Conservation (phyloP, 202 grass and related monocot genomes). For the Cymbopogon flexuosus region DNA sequence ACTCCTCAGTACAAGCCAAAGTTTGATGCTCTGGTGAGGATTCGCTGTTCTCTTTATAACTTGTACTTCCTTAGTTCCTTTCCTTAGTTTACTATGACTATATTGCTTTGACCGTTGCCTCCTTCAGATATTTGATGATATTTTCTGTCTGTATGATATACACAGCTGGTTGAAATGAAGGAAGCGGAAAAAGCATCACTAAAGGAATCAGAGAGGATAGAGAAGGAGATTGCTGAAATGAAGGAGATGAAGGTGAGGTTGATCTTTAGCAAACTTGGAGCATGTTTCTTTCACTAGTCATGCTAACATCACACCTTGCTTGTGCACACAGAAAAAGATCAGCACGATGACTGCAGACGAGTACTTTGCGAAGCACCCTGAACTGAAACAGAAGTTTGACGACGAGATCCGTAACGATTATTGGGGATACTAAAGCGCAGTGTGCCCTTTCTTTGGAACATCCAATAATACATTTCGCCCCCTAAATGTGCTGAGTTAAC, state of each 20-base stretch:
- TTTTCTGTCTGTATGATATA: background rate
- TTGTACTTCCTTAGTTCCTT: background rate
- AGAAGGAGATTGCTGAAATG: conserved; percentile 85
- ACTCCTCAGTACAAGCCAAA: conserved; percentile 88
- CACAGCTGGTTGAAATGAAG: conserved; percentile 65
- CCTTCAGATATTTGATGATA: conserved; percentile 3
- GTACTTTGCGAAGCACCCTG: conserved; percentile 85
- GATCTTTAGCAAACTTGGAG: background rate
- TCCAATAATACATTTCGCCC: conserved; percentile 30
- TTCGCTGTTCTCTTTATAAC: background rate
- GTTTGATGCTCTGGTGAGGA: conserved; percentile 75
- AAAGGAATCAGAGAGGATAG: conserved; percentile 60
- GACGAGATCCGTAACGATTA: conserved; percentile 77
- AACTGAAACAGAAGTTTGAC: conserved; percentile 85
- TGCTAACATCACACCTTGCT: conserved; percentile 13
- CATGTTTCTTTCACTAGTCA: background rate
- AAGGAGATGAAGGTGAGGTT: conserved; percentile 71
- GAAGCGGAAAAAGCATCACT: conserved; percentile 62
- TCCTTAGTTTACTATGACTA: background rate
- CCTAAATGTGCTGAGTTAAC: background rate
- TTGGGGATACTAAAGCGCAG: conserved; percentile 65
- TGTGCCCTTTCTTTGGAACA: background rate
- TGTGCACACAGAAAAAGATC: conserved; percentile 58
- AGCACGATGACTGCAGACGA: conserved; percentile 86
- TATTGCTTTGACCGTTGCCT: background rate